Percentiles rank a stretch among this genome's conserved stretches.
phyloP scores from a whole-genome alignment of 306 rosid genomes.

The Chamaecrista fasciculata region DNA sequence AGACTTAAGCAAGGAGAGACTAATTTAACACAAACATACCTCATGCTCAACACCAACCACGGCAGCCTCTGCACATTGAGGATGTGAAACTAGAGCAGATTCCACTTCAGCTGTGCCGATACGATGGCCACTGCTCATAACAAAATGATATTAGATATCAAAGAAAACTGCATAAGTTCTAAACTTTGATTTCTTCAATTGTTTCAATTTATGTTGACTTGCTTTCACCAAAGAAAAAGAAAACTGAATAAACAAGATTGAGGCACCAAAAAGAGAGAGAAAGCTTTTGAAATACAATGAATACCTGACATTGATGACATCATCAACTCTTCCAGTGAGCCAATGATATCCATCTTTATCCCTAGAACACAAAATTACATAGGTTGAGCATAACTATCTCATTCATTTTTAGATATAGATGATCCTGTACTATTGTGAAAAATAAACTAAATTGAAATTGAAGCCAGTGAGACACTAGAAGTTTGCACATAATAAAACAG shows the following conservation, averaged over 20 bases:
- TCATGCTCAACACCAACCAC: slow-evolving; percentile 97
- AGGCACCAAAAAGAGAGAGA: background rate
- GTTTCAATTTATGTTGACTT: slow-evolving; percentile 4
- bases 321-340: slow-evolving; percentile 99
- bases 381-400: slow-evolving; percentile 29
- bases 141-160: slow-evolving; percentile 2
- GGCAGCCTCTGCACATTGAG: slow-evolving; percentile 95
- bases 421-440: background rate
- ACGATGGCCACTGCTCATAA: slow-evolving; percentile 89
- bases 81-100: slow-evolving; percentile 94
- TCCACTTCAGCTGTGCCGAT: slow-evolving; percentile 99
- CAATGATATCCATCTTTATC: slow-evolving; percentile 97
- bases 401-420: slow-evolving; percentile 12
- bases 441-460: slow-evolving; percentile 10
- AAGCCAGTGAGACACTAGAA: slow-evolving; percentile 17
- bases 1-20: slow-evolving; percentile 6
- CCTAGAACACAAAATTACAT: slow-evolving; percentile 50
- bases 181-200: slow-evolving; percentile 1
- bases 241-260: background rate
- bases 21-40: slow-evolving; percentile 44
- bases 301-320: slow-evolving; percentile 97
- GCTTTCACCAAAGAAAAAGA: slow-evolving; percentile 10
- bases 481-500: background rate
- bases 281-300: slow-evolving; percentile 12
- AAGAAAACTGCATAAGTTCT: background rate